These are phyloP conservation scores for Salvia hispanica DNA, from an alignment of 257 asterid genomes.

Conservation along the genomic window DNA sequence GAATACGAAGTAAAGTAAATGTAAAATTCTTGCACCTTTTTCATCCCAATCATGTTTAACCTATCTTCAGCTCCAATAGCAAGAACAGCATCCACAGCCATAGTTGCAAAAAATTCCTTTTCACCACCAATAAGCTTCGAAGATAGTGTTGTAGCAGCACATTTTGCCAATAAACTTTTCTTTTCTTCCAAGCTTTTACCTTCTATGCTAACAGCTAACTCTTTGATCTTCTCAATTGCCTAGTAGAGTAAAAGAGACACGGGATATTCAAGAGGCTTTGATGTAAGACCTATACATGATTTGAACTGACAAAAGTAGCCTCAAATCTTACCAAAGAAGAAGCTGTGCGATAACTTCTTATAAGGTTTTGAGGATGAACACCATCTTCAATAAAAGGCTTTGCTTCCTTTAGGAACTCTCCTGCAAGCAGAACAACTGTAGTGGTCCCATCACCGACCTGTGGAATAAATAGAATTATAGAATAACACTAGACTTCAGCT, in stretches of 20 bases:
- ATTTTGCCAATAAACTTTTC: constrained; percentile 81
- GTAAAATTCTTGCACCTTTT: constrained; percentile 58
- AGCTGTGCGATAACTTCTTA: constrained; percentile 85
- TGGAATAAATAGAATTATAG: constrained; percentile 23
- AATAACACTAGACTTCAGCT: constrained; percentile 16
- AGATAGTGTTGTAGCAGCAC: constrained; percentile 97
- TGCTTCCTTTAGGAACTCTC: constrained; percentile 95
- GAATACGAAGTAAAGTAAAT: constrained; percentile 8
- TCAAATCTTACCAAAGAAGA: constrained; percentile 60
- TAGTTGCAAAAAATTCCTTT: constrained; percentile 90
- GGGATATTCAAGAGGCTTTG: constrained; percentile 18
- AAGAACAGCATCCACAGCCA: constrained; percentile 96
- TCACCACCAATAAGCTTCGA: constrained; percentile 99
- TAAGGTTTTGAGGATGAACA: constrained; percentile 95
- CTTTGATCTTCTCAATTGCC: constrained; percentile 84
- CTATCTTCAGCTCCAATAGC: constrained; percentile 89
- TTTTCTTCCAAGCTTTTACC: constrained; percentile 95
- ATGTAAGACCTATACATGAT: constrained; percentile 22
- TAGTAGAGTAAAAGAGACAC: constrained; percentile 26
- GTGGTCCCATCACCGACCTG: constrained; percentile 99
- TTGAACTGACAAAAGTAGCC: constrained; percentile 6
- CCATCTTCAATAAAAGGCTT: constrained; percentile 98
- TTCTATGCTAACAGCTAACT: constrained; percentile 81
- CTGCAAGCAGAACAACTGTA: constrained; percentile 95
- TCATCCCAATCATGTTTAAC: constrained; percentile 93